Conservation (phyloP, 257 asterid genomes). For the Capsicum baccatum region DNA sequence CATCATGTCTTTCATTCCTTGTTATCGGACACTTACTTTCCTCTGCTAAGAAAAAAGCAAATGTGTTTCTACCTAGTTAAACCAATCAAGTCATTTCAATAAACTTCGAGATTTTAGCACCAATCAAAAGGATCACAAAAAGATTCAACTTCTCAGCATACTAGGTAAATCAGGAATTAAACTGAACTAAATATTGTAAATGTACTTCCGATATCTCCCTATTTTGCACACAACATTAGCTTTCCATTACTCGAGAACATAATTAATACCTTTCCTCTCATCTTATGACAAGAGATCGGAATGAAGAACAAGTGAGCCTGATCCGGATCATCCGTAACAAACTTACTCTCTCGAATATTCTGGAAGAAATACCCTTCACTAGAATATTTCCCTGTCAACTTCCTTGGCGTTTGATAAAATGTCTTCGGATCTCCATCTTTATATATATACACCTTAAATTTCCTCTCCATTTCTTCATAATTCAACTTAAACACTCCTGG, state of each 20-base stretch:
- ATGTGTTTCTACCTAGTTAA: no score
- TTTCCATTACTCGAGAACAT: background rate
- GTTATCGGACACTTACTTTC: no score
- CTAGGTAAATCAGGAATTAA: background rate
- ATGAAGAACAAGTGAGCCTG: conserved; percentile 91
- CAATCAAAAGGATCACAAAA: no score
- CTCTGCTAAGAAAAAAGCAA: no score
- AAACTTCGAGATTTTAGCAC: no score
- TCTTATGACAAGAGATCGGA: conserved; percentile 97
- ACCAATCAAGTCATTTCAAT: no score
- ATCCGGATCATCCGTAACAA: conserved; percentile 80
- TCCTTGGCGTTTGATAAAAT: conserved; percentile 93
- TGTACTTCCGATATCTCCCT: background rate
- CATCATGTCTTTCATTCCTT: no score
- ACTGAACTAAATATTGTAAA: background rate
- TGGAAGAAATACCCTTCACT: conserved; percentile 96
- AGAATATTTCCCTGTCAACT: conserved; percentile 92
- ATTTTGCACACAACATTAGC: background rate
- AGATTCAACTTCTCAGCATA: background rate
- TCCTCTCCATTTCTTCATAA: conserved; percentile 75
- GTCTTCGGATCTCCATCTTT: conserved; percentile 96
- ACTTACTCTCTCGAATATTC: conserved; percentile 85
- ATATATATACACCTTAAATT: conserved; percentile 87
- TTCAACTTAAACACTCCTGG: conserved; percentile 74
- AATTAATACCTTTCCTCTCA: conserved; percentile 89